These are phyloP conservation scores for Geranomyces variabilis DNA, from an alignment of 192 early-diverging fungal genomes.

Conservation along the genomic window DNA sequence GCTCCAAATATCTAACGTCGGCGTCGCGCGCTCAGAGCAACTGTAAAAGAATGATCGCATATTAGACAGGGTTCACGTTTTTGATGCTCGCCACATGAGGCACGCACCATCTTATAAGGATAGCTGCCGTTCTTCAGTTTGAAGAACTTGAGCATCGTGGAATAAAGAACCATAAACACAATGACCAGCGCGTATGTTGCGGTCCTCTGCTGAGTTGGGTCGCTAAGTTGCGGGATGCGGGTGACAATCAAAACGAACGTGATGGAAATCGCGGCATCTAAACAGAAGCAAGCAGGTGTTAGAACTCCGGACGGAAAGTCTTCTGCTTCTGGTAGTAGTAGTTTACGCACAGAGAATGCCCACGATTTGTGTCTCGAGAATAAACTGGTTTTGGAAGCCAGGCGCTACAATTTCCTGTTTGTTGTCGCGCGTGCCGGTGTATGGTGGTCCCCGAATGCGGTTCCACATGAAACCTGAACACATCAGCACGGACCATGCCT, in stretches of 20 bases:
- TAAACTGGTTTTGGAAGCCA: conserved; percentile 72
- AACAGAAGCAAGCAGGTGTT: conserved; percentile 12
- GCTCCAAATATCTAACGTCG: no score
- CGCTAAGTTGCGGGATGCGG: conserved; percentile 57
- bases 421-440: conserved; percentile 57
- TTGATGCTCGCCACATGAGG: neutral
- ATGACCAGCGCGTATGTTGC: conserved; percentile 62
- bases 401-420: conserved; percentile 59
- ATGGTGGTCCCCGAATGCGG: conserved; percentile 76
- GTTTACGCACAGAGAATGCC: conserved; percentile 67
- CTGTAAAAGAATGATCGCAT: neutral
- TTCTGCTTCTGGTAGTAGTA: neutral
- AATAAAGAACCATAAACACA: conserved; percentile 69
- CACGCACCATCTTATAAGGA: conserved; percentile 59
- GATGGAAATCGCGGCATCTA: conserved; percentile 66
- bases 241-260: conserved; percentile 57
- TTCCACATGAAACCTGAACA: conserved; percentile 88
- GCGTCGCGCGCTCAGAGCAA: neutral
- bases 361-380: conserved; percentile 73
- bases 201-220: conserved; percentile 56
- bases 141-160: conserved; percentile 68
- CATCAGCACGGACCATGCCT: conserved; percentile 70
- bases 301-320: neutral
- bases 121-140: conserved; percentile 72
- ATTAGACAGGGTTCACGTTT: neutral